Evolutionary conservation across 106 monocot genomes (phyloP), one percentile per base, ranked within the genome.

Genomic region (Vanilla planifolia): DNA sequence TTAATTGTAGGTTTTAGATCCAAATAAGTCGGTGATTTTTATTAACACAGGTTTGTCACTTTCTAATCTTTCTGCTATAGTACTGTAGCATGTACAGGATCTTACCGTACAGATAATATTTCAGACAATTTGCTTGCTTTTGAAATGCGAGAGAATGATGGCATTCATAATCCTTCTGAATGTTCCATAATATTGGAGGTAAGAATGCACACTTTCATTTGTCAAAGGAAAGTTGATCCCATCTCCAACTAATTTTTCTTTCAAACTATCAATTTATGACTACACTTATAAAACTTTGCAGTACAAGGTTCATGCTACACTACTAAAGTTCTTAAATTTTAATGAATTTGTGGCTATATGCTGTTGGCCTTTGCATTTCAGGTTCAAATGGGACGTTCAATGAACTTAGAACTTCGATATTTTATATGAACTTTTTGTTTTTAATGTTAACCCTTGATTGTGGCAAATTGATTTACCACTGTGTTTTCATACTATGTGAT

Each of bases 101-200:
- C 43, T 35, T 35, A 29, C 33, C 14, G 40, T 65, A 19, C 52
- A 51, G 63, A 15, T n/a, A 56, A 29, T 64, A 11, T 60, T 74
- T 45, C 81, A 98, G 98, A 98, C 74, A 34, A 75, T 34, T 66
- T 92, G 61, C 75, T 82, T 53, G 88, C 88, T 34, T 39, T 30
- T 30, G 98, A 98, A 61, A 65, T 56, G 16, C 88, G 67, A 65
- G 84, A 82, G 20, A 44, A 71, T 11, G 88, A 80, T 67, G 42
- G 56, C 44, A 74, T 85, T 30, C 79, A 73, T 59, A 98, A 92
- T 55, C 88, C 92, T 55, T 42, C 34, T 17, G 98, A 98, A 78
- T 86, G 79, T 65, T 67, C 40, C 29, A 84, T 98, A 62, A 28
- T 92, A 39, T 81, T 88, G 46, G 68, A 82, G 91, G 98, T 85